Evolutionary conservation across 192 early-diverging fungal species (phyloP).

Genomic region (Gamsiella multidivaricata): DNA sequence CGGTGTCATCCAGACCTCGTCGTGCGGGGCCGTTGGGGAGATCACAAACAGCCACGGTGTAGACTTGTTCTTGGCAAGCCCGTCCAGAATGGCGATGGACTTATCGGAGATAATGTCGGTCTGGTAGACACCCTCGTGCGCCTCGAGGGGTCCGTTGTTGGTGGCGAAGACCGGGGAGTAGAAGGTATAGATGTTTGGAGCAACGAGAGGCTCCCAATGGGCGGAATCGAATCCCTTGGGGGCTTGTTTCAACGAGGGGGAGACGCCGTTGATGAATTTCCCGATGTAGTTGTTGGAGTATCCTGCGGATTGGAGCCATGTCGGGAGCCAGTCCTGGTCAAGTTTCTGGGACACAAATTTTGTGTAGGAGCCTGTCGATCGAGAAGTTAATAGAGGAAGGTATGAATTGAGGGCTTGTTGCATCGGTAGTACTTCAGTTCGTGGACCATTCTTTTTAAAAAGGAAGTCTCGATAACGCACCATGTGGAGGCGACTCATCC

Average conservation of each 20-base stretch:
- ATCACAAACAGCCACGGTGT: constrained; percentile 62
- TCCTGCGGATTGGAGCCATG: constrained; percentile 55
- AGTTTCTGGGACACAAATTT: constrained; percentile 47
- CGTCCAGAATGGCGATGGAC: constrained; percentile 58
- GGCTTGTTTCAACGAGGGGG: constrained; percentile 40
- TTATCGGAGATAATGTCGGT: constrained; percentile 66
- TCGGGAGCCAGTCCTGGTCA: constrained; percentile 44
- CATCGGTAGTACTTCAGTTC: too few species aligned
- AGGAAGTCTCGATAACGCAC: not conserved
- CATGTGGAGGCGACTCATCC: constrained; percentile 49
- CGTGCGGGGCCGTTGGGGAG: constrained; percentile 71
- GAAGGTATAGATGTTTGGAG: constrained; percentile 69
- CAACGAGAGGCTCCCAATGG: constrained; percentile 59
- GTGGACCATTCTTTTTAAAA: not conserved
- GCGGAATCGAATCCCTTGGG: constrained; percentile 56
- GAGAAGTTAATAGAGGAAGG: too few species aligned
- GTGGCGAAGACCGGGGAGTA: constrained; percentile 66
- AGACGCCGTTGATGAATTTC: constrained; percentile 72
- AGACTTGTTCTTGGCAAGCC: constrained; percentile 49
- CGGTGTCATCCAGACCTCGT: constrained; percentile 54
- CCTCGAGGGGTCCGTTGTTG: constrained; percentile 63
- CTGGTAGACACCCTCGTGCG: constrained; percentile 63
- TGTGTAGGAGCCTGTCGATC: constrained; percentile 39
- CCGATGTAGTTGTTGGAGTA: constrained; percentile 76
- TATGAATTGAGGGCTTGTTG: not conserved